Conservation (phyloP, 106 monocot genomes). For the Dendrobium catenatum region DNA sequence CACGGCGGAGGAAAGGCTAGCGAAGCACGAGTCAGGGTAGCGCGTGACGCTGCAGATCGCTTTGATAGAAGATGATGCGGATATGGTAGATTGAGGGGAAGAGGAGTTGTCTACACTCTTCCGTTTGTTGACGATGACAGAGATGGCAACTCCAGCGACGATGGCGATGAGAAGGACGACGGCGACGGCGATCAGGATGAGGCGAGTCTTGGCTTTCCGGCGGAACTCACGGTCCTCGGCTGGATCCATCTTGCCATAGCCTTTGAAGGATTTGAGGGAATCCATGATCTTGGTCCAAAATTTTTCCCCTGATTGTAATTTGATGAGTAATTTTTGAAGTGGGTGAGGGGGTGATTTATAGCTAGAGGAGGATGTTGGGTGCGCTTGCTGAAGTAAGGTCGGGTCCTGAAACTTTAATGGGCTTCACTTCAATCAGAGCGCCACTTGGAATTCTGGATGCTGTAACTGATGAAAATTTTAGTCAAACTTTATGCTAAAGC, state of each 20-base stretch:
- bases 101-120: not conserved
- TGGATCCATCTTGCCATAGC: constrained; percentile 42
- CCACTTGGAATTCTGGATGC: no score
- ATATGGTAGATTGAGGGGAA: not conserved
- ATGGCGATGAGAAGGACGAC: constrained; percentile 35
- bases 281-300: constrained; percentile 15
- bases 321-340: no score
- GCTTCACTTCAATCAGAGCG: no score
- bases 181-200: constrained; percentile 34
- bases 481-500: no score
- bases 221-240: constrained; percentile 30
- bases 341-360: no score
- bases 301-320: no score
- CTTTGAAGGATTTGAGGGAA: constrained; percentile 34
- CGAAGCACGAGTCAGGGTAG: constrained; percentile 50
- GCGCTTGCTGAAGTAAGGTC: no score
- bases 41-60: constrained; percentile 51
- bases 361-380: no score
- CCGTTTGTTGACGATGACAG: constrained; percentile 16
- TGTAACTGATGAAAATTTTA: no score
- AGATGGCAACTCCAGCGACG: constrained; percentile 20
- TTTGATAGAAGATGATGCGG: constrained; percentile 36
- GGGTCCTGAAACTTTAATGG: no score
- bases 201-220: constrained; percentile 26
- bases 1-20: constrained; percentile 39